phyloP scores from a whole-genome alignment of 2,329 filamentous ascomycete species.

The Curvularia spicifera region DNA sequence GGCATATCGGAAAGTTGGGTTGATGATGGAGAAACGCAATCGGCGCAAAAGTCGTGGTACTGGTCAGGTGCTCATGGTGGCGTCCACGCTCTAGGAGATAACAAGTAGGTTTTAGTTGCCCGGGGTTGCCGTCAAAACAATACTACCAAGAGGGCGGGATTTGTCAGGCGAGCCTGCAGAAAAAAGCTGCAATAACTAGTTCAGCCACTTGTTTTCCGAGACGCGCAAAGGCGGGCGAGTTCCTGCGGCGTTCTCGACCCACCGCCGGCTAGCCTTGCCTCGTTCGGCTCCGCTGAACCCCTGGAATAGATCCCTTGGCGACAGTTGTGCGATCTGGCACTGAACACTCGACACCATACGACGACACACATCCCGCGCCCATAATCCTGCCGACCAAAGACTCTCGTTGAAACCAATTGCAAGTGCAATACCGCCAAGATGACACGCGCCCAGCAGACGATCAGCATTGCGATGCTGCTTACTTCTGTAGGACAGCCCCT shows the following conservation, averaged over 20 bases:
- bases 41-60: constrained; percentile 9
- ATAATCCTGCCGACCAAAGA: constrained; percentile 28
- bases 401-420: constrained; percentile 21
- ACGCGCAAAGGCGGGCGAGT: constrained; percentile 13
- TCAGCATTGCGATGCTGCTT: constrained; percentile 85
- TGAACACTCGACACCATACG: constrained; percentile 26
- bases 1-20: constrained; percentile 23
- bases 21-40: constrained; percentile 11
- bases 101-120: constrained; percentile 6
- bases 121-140: constrained; percentile 8
- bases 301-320: constrained; percentile 34
- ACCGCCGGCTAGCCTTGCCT: constrained; percentile 19
- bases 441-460: constrained; percentile 93
- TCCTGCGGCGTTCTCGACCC: constrained; percentile 17
- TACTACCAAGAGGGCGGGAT: background rate
- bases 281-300: constrained; percentile 28
- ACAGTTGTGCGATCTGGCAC: constrained; percentile 38
- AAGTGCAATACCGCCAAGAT: constrained; percentile 60
- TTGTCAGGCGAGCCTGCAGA: constrained; percentile 1
- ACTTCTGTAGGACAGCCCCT: constrained; percentile 71
- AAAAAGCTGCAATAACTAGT: constrained; percentile 14
- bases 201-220: constrained; percentile 18
- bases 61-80: constrained; percentile 21
- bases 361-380: constrained; percentile 18
- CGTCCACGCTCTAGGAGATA: constrained; percentile 8